phyloP scores from a whole-genome alignment of 1,284 basidiomycete species.

The Golubevia sp. region DNA sequence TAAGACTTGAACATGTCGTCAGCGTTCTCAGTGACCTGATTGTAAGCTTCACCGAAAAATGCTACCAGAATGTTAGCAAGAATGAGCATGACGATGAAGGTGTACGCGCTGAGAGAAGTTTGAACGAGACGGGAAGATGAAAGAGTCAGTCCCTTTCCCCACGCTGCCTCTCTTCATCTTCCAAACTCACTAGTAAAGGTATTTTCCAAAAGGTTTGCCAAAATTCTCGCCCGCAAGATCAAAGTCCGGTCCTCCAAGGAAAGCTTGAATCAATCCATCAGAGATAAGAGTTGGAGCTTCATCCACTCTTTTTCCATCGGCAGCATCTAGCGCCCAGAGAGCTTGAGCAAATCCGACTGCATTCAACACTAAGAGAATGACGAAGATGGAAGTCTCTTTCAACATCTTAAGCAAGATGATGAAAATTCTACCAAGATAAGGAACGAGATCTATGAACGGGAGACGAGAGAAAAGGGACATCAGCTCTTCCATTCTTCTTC shows the following conservation, averaged over 20 bases:
- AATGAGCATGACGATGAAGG: conserved; percentile 80
- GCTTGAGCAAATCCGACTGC: conserved; percentile 83
- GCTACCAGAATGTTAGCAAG: conserved; percentile 94
- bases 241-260: conserved; percentile 65
- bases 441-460: conserved; percentile 60
- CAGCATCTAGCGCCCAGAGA: conserved; percentile 85
- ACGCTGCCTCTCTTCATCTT: too few species aligned
- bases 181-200: conserved; percentile 8
- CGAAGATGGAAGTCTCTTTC: conserved; percentile 85
- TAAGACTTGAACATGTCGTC: conserved; percentile 27
- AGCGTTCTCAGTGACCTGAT: conserved; percentile 40
- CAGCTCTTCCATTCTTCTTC: too few species aligned
- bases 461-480: too few species aligned
- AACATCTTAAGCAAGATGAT: conserved; percentile 72
- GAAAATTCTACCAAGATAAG: conserved; percentile 64
- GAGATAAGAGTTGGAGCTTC: conserved; percentile 70
- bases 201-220: conserved; percentile 4
- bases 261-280: conserved; percentile 77
- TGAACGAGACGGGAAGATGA: too few species aligned
- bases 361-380: conserved; percentile 74
- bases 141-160: too few species aligned
- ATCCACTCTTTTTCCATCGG: conserved; percentile 72
- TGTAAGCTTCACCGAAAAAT: conserved; percentile 66
- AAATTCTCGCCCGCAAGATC: conserved; percentile 8
- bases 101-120: too few species aligned